A percentile compares a stretch with the other conserved stretches of the same genome.
Conservation (phyloP, 345 rosid genomes). For the Raphanus sativus region DNA sequence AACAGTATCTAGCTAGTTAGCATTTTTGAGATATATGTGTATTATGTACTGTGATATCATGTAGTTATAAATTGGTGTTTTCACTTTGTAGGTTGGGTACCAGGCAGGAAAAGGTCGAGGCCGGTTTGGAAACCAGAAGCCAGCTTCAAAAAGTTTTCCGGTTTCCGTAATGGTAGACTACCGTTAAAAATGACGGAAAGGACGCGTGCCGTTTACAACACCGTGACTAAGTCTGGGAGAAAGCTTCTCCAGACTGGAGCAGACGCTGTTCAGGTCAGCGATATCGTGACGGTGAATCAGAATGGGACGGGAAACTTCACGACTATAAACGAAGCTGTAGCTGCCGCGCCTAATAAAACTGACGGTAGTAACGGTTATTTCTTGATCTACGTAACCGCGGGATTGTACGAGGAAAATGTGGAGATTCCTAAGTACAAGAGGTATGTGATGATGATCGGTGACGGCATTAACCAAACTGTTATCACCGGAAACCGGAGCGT, state of each 20-base stretch:
- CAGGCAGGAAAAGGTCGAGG: constrained; percentile 33
- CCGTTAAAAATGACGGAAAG: constrained; percentile 59
- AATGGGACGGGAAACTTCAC: constrained; percentile 78
- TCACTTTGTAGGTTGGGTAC: constrained; percentile 27
- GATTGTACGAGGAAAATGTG: constrained; percentile 77
- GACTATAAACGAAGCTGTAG: constrained; percentile 67
- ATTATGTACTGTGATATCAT: not conserved
- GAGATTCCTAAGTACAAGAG: constrained; percentile 64
- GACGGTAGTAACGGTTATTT: constrained; percentile 60
- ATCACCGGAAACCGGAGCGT: constrained; percentile 85
- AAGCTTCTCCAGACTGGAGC: constrained; percentile 52
- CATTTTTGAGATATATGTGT: not conserved
- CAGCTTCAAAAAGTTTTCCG: constrained; percentile 40
- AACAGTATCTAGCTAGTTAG: not conserved
- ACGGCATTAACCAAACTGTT: constrained; percentile 77
- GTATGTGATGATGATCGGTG: constrained; percentile 87
- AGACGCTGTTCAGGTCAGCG: constrained; percentile 45
- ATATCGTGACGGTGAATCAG: constrained; percentile 63
- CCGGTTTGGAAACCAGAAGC: constrained; percentile 38
- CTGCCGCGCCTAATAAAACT: constrained; percentile 71
- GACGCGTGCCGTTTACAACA: constrained; percentile 50
- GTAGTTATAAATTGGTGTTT: not conserved
- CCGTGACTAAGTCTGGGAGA: constrained; percentile 45
- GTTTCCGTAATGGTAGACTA: constrained; percentile 46
- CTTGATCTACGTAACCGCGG: constrained; percentile 71